Evolutionary conservation across 139 green algal species (phyloP).

Genomic region (Closterium sp.): DNA sequence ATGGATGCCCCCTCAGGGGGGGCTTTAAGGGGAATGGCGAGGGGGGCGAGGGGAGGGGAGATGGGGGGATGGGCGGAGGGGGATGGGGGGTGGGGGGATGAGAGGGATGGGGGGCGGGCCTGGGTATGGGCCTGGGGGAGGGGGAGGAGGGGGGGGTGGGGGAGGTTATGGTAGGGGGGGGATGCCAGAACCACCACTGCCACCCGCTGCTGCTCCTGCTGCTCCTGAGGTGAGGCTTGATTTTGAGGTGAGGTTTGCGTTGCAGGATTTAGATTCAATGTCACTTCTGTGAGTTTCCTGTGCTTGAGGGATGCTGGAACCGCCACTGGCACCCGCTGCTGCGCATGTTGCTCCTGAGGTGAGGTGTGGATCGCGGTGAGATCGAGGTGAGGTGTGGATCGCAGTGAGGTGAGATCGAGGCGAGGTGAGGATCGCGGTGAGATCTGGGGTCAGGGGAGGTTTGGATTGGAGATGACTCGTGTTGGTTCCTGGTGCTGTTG

Average conservation of each 20-base stretch:
- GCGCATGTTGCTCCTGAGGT: not conserved
- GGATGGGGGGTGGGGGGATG: not conserved
- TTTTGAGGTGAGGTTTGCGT: no score
- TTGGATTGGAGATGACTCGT: no score
- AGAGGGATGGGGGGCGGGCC: not conserved
- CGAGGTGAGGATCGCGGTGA: no score
- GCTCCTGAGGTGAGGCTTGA: not conserved
- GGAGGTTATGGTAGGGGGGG: not conserved
- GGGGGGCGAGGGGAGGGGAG: not conserved
- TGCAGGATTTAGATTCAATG: no score
- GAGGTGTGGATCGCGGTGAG: no score
- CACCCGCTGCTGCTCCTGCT: slow-evolving; percentile 45
- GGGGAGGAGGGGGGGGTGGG: not conserved
- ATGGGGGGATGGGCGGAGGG: not conserved
- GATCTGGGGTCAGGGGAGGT: no score
- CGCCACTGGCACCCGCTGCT: not conserved
- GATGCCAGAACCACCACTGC: not conserved
- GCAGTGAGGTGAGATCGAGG: no score
- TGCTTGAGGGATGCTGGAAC: not conserved
- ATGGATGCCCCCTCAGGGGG: not conserved
- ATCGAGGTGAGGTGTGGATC: no score
- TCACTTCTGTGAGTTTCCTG: no score
- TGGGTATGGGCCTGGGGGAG: slow-evolving; percentile 1
- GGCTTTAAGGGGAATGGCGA: not conserved
- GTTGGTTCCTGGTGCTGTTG: no score